Evolutionary conservation across 2,329 filamentous ascomycete genomes (phyloP), one percentile per base, ranked within the genome.

Genomic region (Fusarium incarnatum): DNA sequence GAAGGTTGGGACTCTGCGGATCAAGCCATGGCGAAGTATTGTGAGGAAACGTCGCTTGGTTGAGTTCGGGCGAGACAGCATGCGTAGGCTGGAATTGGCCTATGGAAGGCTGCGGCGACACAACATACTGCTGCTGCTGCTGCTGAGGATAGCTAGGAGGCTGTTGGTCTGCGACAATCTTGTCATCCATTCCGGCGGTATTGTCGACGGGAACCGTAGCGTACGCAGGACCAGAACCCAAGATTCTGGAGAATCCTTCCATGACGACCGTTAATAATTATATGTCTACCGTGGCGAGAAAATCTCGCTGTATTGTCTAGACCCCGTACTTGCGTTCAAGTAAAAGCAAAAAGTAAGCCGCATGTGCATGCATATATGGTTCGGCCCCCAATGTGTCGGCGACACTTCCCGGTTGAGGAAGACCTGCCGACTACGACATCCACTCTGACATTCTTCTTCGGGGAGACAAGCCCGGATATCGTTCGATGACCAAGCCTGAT

Each of bases 1-100:
- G 65, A 13, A 61, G 54, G 12, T 56, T 23, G 1, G 66, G 65
- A 15, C 65, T 69, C 13, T 54, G 62, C 2, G 66, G 65, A 16
- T 69, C 66, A 37, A 61, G 20, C 60, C 66, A 69, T 52, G 61
- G 20, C 1, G 57, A 44, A 1, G n/a, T 30, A n/a, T 46, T 45
- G 20, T 27, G 15, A 27, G 42, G 32, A 12, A 47, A 62, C 1
- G 41, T 42, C 8, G 28, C 32, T 5, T 15, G 60, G 18, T 61
- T 32, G 15, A 47, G 44, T 6, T 49, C 44, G 3, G 59, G 59
- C 2, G 66, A 69, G 15, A 69, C 20, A 7, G 54, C 25, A 18
- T 56, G 54, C 4, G 50, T 8, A 8, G 50, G 25, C 11, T 12
- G 32, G 9, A 37, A 27, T 1, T 69, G 46, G 4, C 22, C 22